A percentile compares a stretch with the other conserved stretches of the same genome.
phyloP scores from a whole-genome alignment of 1,284 basidiomycete species.

The Puccinia horiana region DNA sequence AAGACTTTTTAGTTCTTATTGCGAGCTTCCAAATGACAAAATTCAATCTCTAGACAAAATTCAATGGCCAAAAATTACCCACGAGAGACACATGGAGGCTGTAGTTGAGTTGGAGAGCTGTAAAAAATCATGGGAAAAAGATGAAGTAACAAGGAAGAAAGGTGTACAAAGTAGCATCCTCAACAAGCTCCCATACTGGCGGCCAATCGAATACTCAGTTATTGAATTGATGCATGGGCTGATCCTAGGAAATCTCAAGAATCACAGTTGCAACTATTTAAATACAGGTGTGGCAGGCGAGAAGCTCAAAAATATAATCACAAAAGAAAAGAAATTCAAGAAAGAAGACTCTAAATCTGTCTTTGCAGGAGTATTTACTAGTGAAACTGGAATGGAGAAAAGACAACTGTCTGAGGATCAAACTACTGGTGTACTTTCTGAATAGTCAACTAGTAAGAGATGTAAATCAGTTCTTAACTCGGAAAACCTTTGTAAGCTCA shows the following conservation, averaged over 20 bases:
- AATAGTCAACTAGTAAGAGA: no score
- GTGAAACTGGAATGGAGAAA: no score
- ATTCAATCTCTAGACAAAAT: not conserved
- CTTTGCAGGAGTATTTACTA: no score
- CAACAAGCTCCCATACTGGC: constrained; percentile 12
- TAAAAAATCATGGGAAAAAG: not conserved
- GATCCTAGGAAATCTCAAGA: constrained; percentile 8
- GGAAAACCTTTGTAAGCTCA: no score
- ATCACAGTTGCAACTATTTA: not conserved
- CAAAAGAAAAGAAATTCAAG: no score
- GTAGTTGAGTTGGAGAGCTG: not conserved
- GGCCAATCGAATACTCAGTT: no score
- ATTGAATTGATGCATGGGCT: no score
- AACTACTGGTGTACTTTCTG: no score
- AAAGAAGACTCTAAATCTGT: no score
- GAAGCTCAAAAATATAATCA: no score
- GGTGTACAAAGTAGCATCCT: constrained; percentile 19
- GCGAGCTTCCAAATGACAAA: not conserved
- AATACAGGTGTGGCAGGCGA: no score
- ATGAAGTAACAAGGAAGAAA: not conserved
- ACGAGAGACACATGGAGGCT: not conserved
- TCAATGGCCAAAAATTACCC: not conserved
- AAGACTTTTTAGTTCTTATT: not conserved
- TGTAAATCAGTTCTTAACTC: no score
- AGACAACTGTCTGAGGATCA: not conserved